Conservation (phyloP, 371 early-diverging fungal species). For the Apophysomyces sp. region DNA sequence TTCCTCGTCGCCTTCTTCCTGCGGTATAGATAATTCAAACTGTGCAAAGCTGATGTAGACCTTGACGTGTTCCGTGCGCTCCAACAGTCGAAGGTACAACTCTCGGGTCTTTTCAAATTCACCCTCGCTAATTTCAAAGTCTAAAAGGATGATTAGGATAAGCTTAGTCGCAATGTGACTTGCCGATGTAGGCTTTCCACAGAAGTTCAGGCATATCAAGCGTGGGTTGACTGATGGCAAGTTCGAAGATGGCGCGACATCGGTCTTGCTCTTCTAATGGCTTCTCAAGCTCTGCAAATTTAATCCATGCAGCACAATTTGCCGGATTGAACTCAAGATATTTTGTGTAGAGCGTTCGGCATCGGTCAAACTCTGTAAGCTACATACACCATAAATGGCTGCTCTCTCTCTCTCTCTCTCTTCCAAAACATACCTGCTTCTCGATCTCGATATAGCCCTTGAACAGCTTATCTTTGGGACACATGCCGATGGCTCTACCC, state of each 20-base stretch:
- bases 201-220: constrained; percentile 96
- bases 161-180: neutral
- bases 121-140: constrained; percentile 85
- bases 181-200: constrained; percentile 93
- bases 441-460: constrained; percentile 97
- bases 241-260: constrained; percentile 83
- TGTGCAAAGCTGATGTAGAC: constrained; percentile 96
- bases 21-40: constrained; percentile 75
- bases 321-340: constrained; percentile 84
- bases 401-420: too few species aligned
- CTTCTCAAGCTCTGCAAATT: constrained; percentile 89
- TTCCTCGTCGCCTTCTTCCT: constrained; percentile 44
- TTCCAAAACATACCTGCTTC: constrained; percentile 52
- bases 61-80: constrained; percentile 92
- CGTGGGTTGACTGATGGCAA: constrained; percentile 83
- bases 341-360: constrained; percentile 85
- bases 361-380: constrained; percentile 94
- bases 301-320: constrained; percentile 92
- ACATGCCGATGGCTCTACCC: constrained; percentile 84
- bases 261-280: constrained; percentile 89
- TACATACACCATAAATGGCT: constrained; percentile 9
- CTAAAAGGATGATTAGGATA: constrained; percentile 27
- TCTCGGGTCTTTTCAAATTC: constrained; percentile 78
- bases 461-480: constrained; percentile 84
- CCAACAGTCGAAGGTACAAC: constrained; percentile 83